Evolutionary conservation across 495 filamentous ascomycete genomes (phyloP), one percentile per base, ranked within the genome.

Genomic region (Aspergillus haitiensis): DNA sequence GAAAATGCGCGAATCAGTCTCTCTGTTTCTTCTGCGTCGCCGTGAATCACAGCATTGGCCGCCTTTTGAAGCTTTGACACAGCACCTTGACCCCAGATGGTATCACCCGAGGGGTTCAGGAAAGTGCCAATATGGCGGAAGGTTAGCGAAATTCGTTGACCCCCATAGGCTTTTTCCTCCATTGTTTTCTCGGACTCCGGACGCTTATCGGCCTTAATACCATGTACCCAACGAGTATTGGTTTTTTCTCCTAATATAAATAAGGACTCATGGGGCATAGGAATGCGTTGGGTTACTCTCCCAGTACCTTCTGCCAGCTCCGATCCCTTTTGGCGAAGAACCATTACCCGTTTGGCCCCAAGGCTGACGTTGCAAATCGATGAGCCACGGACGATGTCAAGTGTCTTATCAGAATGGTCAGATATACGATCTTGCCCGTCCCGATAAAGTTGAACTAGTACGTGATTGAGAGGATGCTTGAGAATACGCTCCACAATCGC

Each of bases 381-480:
- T 11, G 86, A 92, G 11, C 82, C 86, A 44, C 82, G 85, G 36
- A 83, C 86, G 54, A 99, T 95, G 64, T 99, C 94, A 6, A 99
- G 74, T 0, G 93, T 97, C 75, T 99, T 99, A 67, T 99, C 94
- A 33, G 89, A 92, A 70, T 99, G 94, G 67, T 99, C 95, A 8
- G 92, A 96, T 60, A 99, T 99, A 64, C 90, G 88, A 70, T 98
- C 94, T n/a, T 87, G 82, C 16, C 95, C 93, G 64, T 84, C 80
- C 9, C 94, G 92, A 67, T 98, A 98, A 44, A 93, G 83, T 68
- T 98, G 94, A 36, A 98, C 93, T 12, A 98, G 79, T 9, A 88
- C 92, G 67, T 98, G 94, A 68, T 98, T 98, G 13, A 98, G 75
- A 6, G 88, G 81, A 67, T 98, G 95, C 6, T 88, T 84, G 6